Percentiles rank a stretch among this genome's conserved stretches.
These are phyloP conservation scores for Lachnellula occidentalis DNA, from an alignment of 2,329 filamentous ascomycete genomes.

Conservation along the genomic window DNA sequence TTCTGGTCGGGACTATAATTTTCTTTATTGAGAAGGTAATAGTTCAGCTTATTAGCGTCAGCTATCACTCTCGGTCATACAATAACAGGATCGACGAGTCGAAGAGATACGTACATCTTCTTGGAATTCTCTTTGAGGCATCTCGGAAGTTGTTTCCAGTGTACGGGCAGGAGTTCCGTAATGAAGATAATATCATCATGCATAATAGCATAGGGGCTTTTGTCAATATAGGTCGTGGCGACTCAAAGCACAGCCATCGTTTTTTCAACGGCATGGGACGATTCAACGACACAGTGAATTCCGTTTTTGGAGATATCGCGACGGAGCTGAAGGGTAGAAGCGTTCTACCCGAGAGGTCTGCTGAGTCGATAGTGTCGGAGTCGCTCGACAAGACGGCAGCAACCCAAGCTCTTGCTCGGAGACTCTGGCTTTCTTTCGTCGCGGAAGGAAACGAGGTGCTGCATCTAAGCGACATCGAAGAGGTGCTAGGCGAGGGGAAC, in stretches of 20 bases:
- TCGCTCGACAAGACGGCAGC: slow-evolving; percentile 4
- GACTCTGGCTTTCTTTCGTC: slow-evolving; percentile 6
- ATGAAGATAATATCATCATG: slow-evolving; percentile 90
- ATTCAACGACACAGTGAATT: slow-evolving; percentile 5
- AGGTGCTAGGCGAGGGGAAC: slow-evolving; percentile 1
- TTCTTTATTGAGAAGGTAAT: slow-evolving; percentile 10
- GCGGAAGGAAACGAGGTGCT: slow-evolving; percentile 6
- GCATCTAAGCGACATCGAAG: slow-evolving; percentile 2
- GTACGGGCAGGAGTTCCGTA: slow-evolving; percentile 80
- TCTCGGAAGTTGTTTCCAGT: slow-evolving; percentile 82
- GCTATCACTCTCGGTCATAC: slow-evolving; percentile 78
- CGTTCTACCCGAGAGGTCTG: slow-evolving; percentile 1
- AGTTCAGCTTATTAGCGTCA: slow-evolving; percentile 53
- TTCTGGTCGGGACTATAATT: slow-evolving; percentile 8
- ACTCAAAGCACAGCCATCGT: neutral
- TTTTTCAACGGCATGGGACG: slow-evolving; percentile 1
- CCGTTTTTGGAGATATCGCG: slow-evolving; percentile 8
- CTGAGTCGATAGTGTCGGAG: slow-evolving; percentile 1
- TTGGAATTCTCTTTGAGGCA: slow-evolving; percentile 87
- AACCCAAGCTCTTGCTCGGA: slow-evolving; percentile 4
- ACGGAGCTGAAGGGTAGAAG: slow-evolving; percentile 5
- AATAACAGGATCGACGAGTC: slow-evolving; percentile 77
- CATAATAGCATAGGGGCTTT: slow-evolving; percentile 37
- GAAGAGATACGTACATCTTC: slow-evolving; percentile 74
- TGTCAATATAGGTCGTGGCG: neutral